Conservation (phyloP, 352 stramenopile genomes). For the Globisporangium carolinianum region DNA sequence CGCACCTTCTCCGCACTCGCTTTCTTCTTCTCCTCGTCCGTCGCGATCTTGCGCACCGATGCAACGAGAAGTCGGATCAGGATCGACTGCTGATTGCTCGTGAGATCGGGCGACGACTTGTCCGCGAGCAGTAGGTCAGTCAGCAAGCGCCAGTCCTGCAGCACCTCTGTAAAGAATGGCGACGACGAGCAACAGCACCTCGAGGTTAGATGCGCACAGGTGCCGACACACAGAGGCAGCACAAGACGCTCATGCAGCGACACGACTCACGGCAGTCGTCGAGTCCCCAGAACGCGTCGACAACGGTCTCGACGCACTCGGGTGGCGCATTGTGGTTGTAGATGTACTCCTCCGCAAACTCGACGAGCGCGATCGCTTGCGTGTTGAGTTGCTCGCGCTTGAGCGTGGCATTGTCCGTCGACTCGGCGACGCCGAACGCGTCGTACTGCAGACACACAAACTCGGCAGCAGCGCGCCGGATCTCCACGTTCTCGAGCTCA, state of each 20-base stretch:
- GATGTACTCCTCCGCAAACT: slow-evolving; percentile 86
- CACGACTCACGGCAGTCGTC: slow-evolving; percentile 75
- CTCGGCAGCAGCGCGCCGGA: slow-evolving; percentile 74
- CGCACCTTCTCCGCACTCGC: slow-evolving; percentile 20
- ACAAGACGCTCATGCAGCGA: slow-evolving; percentile 1
- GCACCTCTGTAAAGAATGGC: slow-evolving; percentile 43
- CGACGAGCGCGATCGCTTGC: slow-evolving; percentile 83
- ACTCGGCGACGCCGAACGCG: slow-evolving; percentile 74
- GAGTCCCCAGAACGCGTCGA: slow-evolving; percentile 81
- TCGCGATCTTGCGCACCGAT: slow-evolving; percentile 54
- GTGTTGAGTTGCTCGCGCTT: slow-evolving; percentile 81
- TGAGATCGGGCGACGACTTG: slow-evolving; percentile 76
- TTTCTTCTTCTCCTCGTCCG: slow-evolving; percentile 42
- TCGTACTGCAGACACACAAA: slow-evolving; percentile 88
- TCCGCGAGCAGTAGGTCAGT: slow-evolving; percentile 70
- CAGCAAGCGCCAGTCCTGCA: slow-evolving; percentile 75
- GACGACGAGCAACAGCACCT: slow-evolving; percentile 14
- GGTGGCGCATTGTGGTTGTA: slow-evolving; percentile 54
- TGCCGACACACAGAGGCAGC: background rate
- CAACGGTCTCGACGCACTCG: slow-evolving; percentile 61
- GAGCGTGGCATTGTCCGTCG: slow-evolving; percentile 50
- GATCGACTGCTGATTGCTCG: slow-evolving; percentile 73
- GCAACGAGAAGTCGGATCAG: slow-evolving; percentile 67
- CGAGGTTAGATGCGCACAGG: slow-evolving; percentile 4
- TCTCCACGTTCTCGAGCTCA: slow-evolving; percentile 54